These are phyloP conservation scores for Cutaneotrichosporon cavernicola DNA, from an alignment of 1,284 basidiomycete genomes.

Conservation along the genomic window DNA sequence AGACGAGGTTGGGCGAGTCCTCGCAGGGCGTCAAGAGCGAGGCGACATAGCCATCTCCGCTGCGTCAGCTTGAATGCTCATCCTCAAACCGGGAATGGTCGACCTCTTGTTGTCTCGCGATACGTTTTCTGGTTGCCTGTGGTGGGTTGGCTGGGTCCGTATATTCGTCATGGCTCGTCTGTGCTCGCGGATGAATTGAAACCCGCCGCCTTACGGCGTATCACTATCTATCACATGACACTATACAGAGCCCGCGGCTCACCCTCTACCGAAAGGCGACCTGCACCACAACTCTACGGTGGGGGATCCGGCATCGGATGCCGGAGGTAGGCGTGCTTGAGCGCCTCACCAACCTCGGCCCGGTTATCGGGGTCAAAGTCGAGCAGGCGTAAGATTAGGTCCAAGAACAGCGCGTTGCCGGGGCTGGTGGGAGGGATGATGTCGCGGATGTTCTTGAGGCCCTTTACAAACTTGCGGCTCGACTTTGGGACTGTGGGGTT, in stretches of 20 bases:
- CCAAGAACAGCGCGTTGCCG: constrained; percentile 68
- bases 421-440: constrained; percentile 73
- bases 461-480: constrained; percentile 89
- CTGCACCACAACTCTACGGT: not conserved
- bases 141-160: too few species aligned
- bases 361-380: constrained; percentile 87
- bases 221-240: constrained; percentile 4
- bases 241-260: constrained; percentile 1
- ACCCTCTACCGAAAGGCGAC: not conserved
- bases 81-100: too few species aligned
- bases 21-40: too few species aligned
- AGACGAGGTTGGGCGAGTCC: too few species aligned
- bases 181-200: too few species aligned
- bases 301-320: constrained; percentile 28
- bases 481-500: constrained; percentile 80
- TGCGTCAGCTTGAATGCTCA: too few species aligned
- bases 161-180: too few species aligned
- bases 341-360: constrained; percentile 79
- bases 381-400: constrained; percentile 81
- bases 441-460: constrained; percentile 74
- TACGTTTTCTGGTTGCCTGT: too few species aligned
- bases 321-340: constrained; percentile 78
- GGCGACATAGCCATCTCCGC: too few species aligned
- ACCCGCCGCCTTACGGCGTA: not conserved
- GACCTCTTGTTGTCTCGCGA: too few species aligned